Conservation (phyloP, 768 basidiomycete species). For the Fomitopsis serialis region DNA sequence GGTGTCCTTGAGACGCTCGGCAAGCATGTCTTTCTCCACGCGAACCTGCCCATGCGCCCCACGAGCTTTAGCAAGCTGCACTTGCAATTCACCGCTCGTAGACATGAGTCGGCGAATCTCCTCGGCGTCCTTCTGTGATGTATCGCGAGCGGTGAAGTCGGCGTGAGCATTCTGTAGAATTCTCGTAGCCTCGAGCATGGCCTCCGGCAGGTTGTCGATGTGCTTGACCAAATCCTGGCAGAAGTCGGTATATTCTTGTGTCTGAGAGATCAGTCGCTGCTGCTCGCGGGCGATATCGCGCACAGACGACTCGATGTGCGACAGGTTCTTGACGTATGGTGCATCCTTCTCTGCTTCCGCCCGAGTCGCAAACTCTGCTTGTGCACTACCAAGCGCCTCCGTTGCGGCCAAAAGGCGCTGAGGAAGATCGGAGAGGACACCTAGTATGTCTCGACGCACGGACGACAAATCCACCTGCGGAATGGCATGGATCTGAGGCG, state of each 20-base stretch:
- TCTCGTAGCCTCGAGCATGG: conserved; percentile 45
- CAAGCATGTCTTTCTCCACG: conserved; percentile 74
- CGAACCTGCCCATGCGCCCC: conserved; percentile 72
- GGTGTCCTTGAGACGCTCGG: conserved; percentile 51
- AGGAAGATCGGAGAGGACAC: conserved; percentile 44
- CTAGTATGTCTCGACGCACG: conserved; percentile 18
- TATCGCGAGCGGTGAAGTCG: conserved; percentile 56
- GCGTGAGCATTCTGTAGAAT: conserved; percentile 56
- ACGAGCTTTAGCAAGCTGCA: conserved; percentile 72
- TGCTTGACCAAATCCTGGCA: conserved; percentile 50
- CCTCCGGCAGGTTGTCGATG: conserved; percentile 54
- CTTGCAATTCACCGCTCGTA: conserved; percentile 62
- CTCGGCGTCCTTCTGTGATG: conserved; percentile 58
- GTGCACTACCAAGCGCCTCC: conserved; percentile 34
- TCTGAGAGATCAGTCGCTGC: conserved; percentile 40
- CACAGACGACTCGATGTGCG: conserved; percentile 43
- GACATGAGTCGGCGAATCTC: conserved; percentile 53
- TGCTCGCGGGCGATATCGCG: conserved; percentile 48
- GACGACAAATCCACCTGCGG: conserved; percentile 12
- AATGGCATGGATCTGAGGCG: not conserved
- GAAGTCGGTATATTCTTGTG: conserved; percentile 42
- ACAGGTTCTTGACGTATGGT: conserved; percentile 21
- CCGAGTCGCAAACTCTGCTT: conserved; percentile 15
- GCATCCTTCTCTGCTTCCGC: conserved; percentile 13
- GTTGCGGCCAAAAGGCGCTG: conserved; percentile 38